Conservation (phyloP, 352 stramenopile species). For the Pythium dissotocum region DNA sequence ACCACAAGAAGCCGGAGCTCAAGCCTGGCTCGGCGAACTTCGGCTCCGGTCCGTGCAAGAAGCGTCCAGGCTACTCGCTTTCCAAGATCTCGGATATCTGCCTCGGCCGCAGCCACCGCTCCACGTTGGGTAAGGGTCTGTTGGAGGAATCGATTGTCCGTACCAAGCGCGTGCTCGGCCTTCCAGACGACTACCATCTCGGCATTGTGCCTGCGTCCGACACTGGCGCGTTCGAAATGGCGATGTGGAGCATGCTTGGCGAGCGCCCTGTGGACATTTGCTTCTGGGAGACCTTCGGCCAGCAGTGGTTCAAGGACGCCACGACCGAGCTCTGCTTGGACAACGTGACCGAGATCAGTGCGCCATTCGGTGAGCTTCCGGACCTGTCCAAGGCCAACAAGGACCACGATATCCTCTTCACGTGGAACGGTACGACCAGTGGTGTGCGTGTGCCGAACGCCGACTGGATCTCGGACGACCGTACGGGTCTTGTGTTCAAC, state of each 20-base stretch:
- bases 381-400: slow-evolving; percentile 93
- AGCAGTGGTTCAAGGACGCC: slow-evolving; percentile 96
- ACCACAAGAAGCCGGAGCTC: slow-evolving; percentile 63
- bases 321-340: slow-evolving; percentile 94
- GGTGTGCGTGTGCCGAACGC: slow-evolving; percentile 95
- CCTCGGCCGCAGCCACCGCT: slow-evolving; percentile 96
- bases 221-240: slow-evolving; percentile 99
- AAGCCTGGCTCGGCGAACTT: slow-evolving; percentile 94
- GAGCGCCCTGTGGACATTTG: slow-evolving; percentile 90
- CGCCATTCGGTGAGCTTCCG: slow-evolving; percentile 96
- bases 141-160: slow-evolving; percentile 95
- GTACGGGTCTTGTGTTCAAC: slow-evolving; percentile 96
- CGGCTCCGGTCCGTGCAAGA: slow-evolving; percentile 98
- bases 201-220: slow-evolving; percentile 98
- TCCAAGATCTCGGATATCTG: slow-evolving; percentile 85
- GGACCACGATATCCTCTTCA: slow-evolving; percentile 98
- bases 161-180: slow-evolving; percentile 92
- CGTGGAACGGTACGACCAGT: slow-evolving; percentile 99
- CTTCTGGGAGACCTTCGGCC: slow-evolving; percentile 98
- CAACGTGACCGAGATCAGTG: slow-evolving; percentile 93
- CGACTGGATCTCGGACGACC: slow-evolving; percentile 96
- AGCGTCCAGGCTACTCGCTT: slow-evolving; percentile 95
- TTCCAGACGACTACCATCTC: slow-evolving; percentile 95
- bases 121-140: slow-evolving; percentile 96
- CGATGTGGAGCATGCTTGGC: slow-evolving; percentile 99